These are phyloP conservation scores for Phytopythium mirpurense DNA, from an alignment of 352 stramenopile genomes.

Conservation along the genomic window DNA sequence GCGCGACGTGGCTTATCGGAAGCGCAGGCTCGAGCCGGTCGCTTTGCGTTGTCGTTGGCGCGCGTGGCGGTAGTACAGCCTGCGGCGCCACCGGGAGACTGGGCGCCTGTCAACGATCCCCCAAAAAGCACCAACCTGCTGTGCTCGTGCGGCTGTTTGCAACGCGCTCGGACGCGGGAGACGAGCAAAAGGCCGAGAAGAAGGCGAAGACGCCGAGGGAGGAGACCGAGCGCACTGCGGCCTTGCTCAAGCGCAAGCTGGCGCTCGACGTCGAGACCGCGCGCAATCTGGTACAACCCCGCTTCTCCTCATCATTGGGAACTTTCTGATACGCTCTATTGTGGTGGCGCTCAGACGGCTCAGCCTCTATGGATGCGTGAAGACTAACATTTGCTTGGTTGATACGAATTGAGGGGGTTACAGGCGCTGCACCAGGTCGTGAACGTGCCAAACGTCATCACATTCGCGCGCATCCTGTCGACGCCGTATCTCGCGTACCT, in stretches of 20 bases:
- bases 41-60: not conserved
- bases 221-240: constrained; percentile 20
- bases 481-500: constrained; percentile 75
- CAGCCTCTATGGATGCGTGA: not conserved
- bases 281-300: constrained; percentile 29
- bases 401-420: not conserved
- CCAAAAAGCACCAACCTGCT: not conserved
- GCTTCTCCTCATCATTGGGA: not conserved
- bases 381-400: not conserved
- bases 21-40: not conserved
- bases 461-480: constrained; percentile 63
- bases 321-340: too few species aligned
- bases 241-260: constrained; percentile 42
- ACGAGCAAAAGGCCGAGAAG: not conserved
- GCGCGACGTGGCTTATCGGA: not conserved
- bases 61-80: not conserved
- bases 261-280: constrained; percentile 46
- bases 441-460: constrained; percentile 80
- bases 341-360: not conserved
- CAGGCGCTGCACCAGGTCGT: constrained; percentile 66
- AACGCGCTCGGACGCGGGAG: not conserved
- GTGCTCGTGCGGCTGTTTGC: not conserved
- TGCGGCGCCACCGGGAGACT: not conserved
- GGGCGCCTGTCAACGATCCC: not conserved
- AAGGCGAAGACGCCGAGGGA: constrained; percentile 10